Evolutionary conservation across 805 yeast species (phyloP).

Genomic region (Kodamaea lidongshanica): DNA sequence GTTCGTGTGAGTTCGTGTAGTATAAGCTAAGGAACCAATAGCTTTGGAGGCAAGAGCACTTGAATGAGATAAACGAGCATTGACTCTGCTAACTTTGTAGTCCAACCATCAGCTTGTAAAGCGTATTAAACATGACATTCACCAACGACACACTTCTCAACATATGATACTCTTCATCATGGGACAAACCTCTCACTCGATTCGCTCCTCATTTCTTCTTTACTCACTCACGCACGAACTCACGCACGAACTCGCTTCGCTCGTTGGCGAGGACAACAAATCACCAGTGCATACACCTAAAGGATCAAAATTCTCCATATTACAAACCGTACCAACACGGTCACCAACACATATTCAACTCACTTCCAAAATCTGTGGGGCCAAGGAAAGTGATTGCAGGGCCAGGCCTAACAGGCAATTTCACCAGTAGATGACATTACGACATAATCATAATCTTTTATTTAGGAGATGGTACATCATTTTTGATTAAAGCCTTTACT

Average conservation of each 20-base stretch:
- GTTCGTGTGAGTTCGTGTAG: slow-evolving; percentile 99
- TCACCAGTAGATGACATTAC: slow-evolving; percentile 99
- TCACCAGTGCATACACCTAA: slow-evolving; percentile 98
- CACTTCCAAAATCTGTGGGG: slow-evolving; percentile 97
- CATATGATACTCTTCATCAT: slow-evolving; percentile 97
- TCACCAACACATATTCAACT: slow-evolving; percentile 96
- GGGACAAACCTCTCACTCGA: no score
- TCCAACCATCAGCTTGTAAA: slow-evolving; percentile 92
- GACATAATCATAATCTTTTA: slow-evolving; percentile 65
- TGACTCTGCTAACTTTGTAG: slow-evolving; percentile 94
- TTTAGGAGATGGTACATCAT: slow-evolving; percentile 75
- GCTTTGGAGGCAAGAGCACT: slow-evolving; percentile 98
- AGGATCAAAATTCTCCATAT: slow-evolving; percentile 98
- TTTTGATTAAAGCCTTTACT: slow-evolving; percentile 74
- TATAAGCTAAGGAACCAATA: slow-evolving; percentile 96
- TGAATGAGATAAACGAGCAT: slow-evolving; percentile 94
- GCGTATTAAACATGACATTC: slow-evolving; percentile 98
- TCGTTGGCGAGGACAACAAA: slow-evolving; percentile 97
- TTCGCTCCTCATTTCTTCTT: no score
- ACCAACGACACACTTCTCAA: slow-evolving; percentile 94
- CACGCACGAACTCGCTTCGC: slow-evolving; percentile 92
- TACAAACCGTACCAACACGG: slow-evolving; percentile 93
- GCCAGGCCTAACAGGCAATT: slow-evolving; percentile 92
- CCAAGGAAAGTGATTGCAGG: slow-evolving; percentile 78
- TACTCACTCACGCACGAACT: no score